Base-by-base conservation (phyloP, 345 rosid genomes). In the Hirschfeldia incana region DNA sequence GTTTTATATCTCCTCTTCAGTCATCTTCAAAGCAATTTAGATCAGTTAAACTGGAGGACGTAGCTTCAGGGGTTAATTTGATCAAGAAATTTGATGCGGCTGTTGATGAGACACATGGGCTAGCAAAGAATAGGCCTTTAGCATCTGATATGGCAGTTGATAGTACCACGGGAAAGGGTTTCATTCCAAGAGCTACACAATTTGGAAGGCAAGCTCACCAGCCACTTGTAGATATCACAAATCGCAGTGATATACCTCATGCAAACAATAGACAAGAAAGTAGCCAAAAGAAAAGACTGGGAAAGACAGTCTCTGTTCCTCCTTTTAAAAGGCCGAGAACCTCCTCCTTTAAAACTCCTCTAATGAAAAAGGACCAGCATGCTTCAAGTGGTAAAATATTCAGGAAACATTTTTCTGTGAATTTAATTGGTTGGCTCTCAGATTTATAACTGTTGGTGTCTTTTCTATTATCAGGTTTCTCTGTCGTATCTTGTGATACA, bases 281-380 rank as follows among this genome's bases (percentile, higher is more conserved):
- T 67, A 42, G 46, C 44, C 88, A 85, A 78, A 89, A 85, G 85
- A 90, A 81, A 84, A 89, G 84, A 83, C 39, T 80, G 67, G 88
- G 88, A 60, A 82, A 85, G 61, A 76, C 76, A 67, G 80, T 51
- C 72, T 89, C 85, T 16, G 42, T 73, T 64, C 82, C 97, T 74
- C 92, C 93, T 75, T 95, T 93, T 82, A 95, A 93, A 86, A 89
- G 83, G 84, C 98, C 99, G 11, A 88, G 96, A 55, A 85, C 71
- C 81, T 87, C 94, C 53, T 83, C 86, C 69, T 87, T 88, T 80
- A 84, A 80, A 37, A 74, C 90, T 44, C 94, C 98, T 74, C 74
- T 88, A 84, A 86, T 80, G 75, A 84, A 76, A 70, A 85, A 79
- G 82, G 30, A 42, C 78, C 69, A 83, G 58, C 77, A 46, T 64